Percentiles rank a stretch among this genome's conserved stretches.
phyloP scores from a whole-genome alignment of 305 asterid species.

The Andrographis paniculata region DNA sequence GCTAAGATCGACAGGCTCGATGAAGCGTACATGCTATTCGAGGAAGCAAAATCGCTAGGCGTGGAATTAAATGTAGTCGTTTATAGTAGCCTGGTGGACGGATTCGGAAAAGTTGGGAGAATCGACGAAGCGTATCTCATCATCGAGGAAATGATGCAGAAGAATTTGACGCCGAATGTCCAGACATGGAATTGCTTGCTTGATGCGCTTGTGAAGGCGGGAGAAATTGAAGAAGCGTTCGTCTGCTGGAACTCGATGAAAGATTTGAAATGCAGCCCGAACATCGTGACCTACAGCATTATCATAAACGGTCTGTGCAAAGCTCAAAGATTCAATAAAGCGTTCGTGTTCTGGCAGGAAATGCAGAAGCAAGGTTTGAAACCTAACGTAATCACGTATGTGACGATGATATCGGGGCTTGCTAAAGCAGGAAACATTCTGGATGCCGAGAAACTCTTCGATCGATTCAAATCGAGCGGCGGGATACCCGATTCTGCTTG shows the following conservation, averaged over 20 bases:
- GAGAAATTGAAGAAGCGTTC: conserved; percentile 85
- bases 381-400: conserved; percentile 63
- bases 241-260: conserved; percentile 95
- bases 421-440: conserved; percentile 84
- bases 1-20: conserved; percentile 95
- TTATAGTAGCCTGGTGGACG: conserved; percentile 85
- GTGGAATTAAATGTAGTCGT: conserved; percentile 65
- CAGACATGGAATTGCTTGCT: conserved; percentile 98
- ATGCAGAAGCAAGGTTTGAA: conserved; percentile 86
- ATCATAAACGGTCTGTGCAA: conserved; percentile 79
- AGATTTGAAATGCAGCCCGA: conserved; percentile 68
- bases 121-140: conserved; percentile 89
- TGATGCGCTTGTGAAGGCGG: conserved; percentile 89
- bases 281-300: conserved; percentile 56
- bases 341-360: conserved; percentile 98
- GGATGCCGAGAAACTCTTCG: conserved; percentile 68
- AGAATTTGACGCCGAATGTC: conserved; percentile 55
- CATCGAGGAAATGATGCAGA: conserved; percentile 93
- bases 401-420: conserved; percentile 93
- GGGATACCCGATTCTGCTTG: conserved; percentile 91
- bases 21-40: conserved; percentile 95
- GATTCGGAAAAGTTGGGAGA: conserved; percentile 94
- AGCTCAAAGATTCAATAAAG: conserved; percentile 86
- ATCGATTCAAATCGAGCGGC: conserved; percentile 64
- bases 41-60: conserved; percentile 86